Base-by-base conservation (phyloP, 2,329 filamentous ascomycete genomes). In the Ophiostoma australiae region DNA sequence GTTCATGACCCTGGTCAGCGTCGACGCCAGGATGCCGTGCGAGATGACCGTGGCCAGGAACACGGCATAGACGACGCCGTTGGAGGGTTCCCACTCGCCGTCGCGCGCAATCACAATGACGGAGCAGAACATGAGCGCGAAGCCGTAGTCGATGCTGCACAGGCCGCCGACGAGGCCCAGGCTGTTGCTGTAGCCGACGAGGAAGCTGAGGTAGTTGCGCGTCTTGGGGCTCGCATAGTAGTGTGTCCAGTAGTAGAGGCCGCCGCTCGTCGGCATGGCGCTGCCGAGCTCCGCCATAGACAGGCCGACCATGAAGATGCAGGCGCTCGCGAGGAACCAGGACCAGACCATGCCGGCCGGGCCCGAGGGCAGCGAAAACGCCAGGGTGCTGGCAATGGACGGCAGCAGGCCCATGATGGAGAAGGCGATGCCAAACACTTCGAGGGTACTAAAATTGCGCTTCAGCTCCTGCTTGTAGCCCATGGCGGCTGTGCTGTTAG, bases 271-370 rank as follows among this genome's bases (percentile, higher is more conserved):
- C 2, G 86, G 86, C 84, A 89, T 87, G 2, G 83, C 82, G 37
- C 81, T 83, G 27, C 82, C 82, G 72, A 85, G 77, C 76, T 85
- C 83, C 39, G 83, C 82, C 83, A 89, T 87, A 31, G 87, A 85
- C 63, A 89, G 79, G 2, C 86, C 85, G 69, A 89, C 86, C 41
- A 87, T 77, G 73, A 89, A 86, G 72, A 88, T 87, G 74, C 86
- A 85, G 33, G 79, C 80, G 70, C 83, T 85, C 13, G 86, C 86
- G n/a, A 84, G 77, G 72, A 89, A 84, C 86, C 86, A 89, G 1
- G 84, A 84, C 86, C 87, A 89, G 70, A 89, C 85, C 82, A 89
- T 86, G 4, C 86, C 87, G 3, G 83, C 85, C 0, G 86, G 86
- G 0, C 87, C 87, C 6, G 86, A 84, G 1, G 87, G 85, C 58